phyloP scores from a whole-genome alignment of 2,329 filamentous ascomycete genomes.

The Coniochaeta sp. region DNA sequence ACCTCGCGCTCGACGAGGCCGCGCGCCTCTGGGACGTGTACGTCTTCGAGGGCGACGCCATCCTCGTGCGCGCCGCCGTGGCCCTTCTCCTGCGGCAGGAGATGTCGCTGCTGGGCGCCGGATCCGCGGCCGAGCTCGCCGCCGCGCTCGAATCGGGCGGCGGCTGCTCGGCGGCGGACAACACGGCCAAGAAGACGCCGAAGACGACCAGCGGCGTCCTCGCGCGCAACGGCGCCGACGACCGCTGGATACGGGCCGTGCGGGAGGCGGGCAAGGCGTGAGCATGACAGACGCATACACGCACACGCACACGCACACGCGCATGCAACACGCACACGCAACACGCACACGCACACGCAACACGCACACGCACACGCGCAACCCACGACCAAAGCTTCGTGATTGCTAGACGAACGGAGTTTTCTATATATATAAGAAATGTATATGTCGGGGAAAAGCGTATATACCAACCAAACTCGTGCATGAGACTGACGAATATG shows the following conservation, averaged over 20 bases:
- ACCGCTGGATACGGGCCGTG: conserved; percentile 35
- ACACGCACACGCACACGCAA: no score
- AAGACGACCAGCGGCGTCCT: conserved; percentile 24
- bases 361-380: no score
- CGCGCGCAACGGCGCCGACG: conserved; percentile 33
- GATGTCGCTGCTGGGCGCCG: conserved; percentile 41
- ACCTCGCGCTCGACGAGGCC: conserved; percentile 61
- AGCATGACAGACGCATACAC: background rate
- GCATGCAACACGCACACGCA: no score
- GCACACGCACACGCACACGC: no score
- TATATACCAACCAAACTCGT: background rate
- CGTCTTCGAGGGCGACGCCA: conserved; percentile 71
- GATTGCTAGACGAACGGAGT: background rate
- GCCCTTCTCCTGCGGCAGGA: conserved; percentile 53
- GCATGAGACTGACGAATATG: background rate
- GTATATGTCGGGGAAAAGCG: background rate
- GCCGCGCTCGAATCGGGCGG: conserved; percentile 23
- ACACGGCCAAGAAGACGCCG: conserved; percentile 12
- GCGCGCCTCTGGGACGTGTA: conserved; percentile 75
- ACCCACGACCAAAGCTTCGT: no score
- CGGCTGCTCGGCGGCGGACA: no score
- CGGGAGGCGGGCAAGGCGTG: conserved; percentile 28
- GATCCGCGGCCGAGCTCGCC: conserved; percentile 35
- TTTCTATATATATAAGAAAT: background rate
- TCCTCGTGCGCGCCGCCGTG: conserved; percentile 64